Base-by-base conservation (phyloP, 805 yeast genomes). In the Myxozyma geophila region DNA sequence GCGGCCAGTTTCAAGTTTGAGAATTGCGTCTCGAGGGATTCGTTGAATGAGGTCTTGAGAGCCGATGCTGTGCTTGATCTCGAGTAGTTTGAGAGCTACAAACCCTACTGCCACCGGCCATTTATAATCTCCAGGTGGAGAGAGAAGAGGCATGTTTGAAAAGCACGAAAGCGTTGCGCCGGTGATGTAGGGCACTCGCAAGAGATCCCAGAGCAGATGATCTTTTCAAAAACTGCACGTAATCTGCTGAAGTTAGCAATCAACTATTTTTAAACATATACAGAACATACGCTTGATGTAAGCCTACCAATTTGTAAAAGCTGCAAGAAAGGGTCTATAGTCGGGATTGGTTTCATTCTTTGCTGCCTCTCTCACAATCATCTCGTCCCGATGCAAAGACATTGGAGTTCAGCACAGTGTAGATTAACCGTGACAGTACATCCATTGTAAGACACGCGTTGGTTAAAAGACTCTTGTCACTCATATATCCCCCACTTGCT, bases 1-100 rank as follows among this genome's bases (percentile, higher is more conserved):
- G 85, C 85, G 37, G 82, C 80, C 15, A 74, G 77, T 58, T 82
- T 81, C 76, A 81, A 81, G 72, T 76, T 82, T 62, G 84, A 81
- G 70, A 82, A 82, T 66, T 72, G 78, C 47, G 66, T 70, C 28
- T 75, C 78, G 71, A 75, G 85, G 64, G 80, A 79, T 39, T 77
- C 75, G 64, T 74, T 82, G 70, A 82, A 81, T 58, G 19, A n/a
- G 44, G 13, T 36, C 12, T 17, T 60, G 60, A 51, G 19, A 36
- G 63, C 47, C 15, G 58, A 59, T 33, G 35, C 59, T 0, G 46
- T n/a, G 17, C 12, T 53, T 17, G 28, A 28, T 28, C 28, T 3
- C 28, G 28, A 28, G 28, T 51, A 21, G 19, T 37, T 51, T 2
- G 12, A 39, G 7, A 39, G 41, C 3, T 7, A 3, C 5, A 12